Percentiles rank a stretch among this genome's conserved stretches.
Evolutionary conservation across 1,284 basidiomycete species (phyloP).

Genomic region (Ganoderma boninense): DNA sequence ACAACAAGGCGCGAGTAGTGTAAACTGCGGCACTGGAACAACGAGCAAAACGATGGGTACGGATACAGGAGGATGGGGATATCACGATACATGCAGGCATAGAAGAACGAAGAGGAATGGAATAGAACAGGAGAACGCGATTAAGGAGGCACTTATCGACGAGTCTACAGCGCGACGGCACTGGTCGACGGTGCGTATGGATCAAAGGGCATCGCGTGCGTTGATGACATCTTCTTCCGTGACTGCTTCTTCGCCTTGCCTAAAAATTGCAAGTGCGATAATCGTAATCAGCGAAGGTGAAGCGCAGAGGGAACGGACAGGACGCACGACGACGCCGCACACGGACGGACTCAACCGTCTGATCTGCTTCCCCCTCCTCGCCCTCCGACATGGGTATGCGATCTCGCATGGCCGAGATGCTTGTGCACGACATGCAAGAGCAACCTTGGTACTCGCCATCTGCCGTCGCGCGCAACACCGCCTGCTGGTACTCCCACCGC

Average conservation of each 20-base stretch:
- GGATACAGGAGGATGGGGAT: conserved; percentile 2
- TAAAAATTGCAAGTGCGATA: not conserved
- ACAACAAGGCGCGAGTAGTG: not conserved
- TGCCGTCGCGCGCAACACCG: conserved; percentile 19
- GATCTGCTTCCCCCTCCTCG: conserved; percentile 13
- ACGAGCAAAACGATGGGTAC: not conserved
- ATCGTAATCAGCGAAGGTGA: too few species aligned
- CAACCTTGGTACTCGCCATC: conserved; percentile 14
- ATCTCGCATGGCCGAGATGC: conserved; percentile 17
- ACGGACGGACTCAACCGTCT: conserved; percentile 1
- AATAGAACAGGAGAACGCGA: not conserved
- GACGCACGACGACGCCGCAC: conserved; percentile 26
- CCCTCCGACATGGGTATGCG: conserved; percentile 11
- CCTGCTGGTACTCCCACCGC: conserved; percentile 27
- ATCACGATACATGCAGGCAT: too few species aligned
- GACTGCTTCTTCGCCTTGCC: conserved; percentile 20
- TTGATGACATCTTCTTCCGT: conserved; percentile 15
- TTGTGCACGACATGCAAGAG: conserved; percentile 25
- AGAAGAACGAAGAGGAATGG: not conserved
- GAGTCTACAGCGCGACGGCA: conserved; percentile 4
- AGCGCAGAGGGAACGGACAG: not conserved
- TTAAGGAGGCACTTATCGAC: conserved; percentile 6
- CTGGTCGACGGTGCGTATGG: conserved; percentile 32
- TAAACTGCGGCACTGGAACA: not conserved
- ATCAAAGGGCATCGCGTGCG: conserved; percentile 16